Evolutionary conservation across 192 early-diverging fungal species (phyloP), one percentile per base, ranked within the genome.

Genomic region (Coemansia sp.): DNA sequence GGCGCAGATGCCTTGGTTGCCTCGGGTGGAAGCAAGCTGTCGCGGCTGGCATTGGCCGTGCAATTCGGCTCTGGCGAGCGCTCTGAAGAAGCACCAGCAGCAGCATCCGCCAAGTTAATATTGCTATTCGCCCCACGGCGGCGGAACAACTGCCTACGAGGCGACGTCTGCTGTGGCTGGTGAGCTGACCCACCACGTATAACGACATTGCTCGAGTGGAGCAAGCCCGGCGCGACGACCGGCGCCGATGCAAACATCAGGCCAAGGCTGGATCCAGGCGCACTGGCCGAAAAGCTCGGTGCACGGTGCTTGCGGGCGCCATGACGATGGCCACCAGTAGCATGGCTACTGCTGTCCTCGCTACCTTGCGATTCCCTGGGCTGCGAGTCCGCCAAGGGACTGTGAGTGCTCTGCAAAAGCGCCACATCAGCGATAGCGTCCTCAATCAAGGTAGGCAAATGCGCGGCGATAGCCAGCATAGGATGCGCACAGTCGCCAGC

Each of bases 141-240:
- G 20, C 65, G 55, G 55, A 80, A 75, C 43, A 80, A 45, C 66
- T 74, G 77, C 14, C 66, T 59, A 8, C 77, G 72, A 16, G 69
- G 64, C 53, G 75, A 76, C 12, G 58, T 25, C 42, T 38, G 64
- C 64, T 47, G n/a, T 39, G 8, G 38, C 13, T 39, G 38, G 1
- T 39, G 38, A 8, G 38, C 13, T 13, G 38, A 8, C 13, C 41
- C 41, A 4, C 41, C 16, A n/a, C 41, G 41, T n/a, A 16, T 3
- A 26, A 23, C 48, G 11, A 4, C 23, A 12, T 25, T 50, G 25
- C 12, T 50, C 21, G 48, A 23, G 10, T 50, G 23, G 10, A 50
- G 48, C 23, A 50, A 25, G 12, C 23, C 23, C 21, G 48, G 48
- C 12, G 23, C 21, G 3, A 26, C 48, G 4, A 21, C 48, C 10